Percentiles rank a stretch among this genome's conserved stretches.
Evolutionary conservation across 2,329 filamentous ascomycete species (phyloP).

Genomic region (Aspergillus aculeatus): DNA sequence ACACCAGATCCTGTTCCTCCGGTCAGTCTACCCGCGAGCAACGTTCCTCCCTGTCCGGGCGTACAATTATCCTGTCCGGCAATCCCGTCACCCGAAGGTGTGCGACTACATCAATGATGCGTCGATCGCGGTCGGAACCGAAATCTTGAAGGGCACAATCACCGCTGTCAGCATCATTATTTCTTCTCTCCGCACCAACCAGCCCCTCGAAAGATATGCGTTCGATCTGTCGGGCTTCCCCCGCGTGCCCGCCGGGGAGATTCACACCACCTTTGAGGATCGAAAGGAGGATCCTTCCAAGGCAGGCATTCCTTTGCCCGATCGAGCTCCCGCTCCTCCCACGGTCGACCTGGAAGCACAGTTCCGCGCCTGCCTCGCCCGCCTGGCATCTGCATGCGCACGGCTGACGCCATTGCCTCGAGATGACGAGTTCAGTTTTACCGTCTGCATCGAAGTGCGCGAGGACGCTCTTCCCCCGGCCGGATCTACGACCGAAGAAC

Average conservation of each 20-base stretch:
- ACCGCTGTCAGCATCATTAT: slow-evolving; percentile 58
- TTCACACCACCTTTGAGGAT: slow-evolving; percentile 53
- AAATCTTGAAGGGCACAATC: slow-evolving; percentile 64
- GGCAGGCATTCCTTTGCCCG: slow-evolving; percentile 27
- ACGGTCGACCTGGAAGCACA: slow-evolving; percentile 48
- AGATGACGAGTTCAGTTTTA: slow-evolving; percentile 50
- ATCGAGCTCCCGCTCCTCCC: slow-evolving; percentile 30
- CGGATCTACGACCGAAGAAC: slow-evolving; percentile 49
- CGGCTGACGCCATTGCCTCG: slow-evolving; percentile 45
- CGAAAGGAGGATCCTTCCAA: slow-evolving; percentile 36
- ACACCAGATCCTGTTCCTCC: slow-evolving; percentile 83
- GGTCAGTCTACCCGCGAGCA: slow-evolving; percentile 70
- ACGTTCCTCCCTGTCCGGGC: slow-evolving; percentile 78
- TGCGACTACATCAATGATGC: slow-evolving; percentile 84
- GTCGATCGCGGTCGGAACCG: slow-evolving; percentile 66
- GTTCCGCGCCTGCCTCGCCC: slow-evolving; percentile 48
- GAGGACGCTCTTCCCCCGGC: slow-evolving; percentile 48
- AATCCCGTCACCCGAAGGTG: slow-evolving; percentile 81
- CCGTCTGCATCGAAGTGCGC: slow-evolving; percentile 50
- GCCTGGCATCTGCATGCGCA: slow-evolving; percentile 46
- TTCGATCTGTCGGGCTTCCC: slow-evolving; percentile 61
- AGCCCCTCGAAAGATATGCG: slow-evolving; percentile 59
- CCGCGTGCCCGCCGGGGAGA: slow-evolving; percentile 46
- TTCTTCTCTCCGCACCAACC: slow-evolving; percentile 50
- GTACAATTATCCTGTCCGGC: slow-evolving; percentile 80